Conservation (phyloP, 2,329 filamentous ascomycete species). For the Teratosphaeria viscida region DNA sequence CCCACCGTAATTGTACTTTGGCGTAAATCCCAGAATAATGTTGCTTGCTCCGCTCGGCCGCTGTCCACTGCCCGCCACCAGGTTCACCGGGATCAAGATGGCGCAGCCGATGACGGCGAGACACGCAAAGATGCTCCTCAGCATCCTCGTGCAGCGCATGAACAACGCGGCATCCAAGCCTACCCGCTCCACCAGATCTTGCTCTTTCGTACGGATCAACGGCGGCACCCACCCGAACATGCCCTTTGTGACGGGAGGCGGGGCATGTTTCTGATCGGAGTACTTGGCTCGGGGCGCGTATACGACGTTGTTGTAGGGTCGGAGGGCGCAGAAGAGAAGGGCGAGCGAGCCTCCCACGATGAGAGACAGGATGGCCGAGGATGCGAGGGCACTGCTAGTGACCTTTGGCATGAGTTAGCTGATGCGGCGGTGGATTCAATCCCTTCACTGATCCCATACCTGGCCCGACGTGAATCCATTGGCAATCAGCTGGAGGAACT, state of each 20-base stretch:
- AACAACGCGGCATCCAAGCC: slow-evolving; percentile 90
- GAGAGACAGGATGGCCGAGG: slow-evolving; percentile 65
- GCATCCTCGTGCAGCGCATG: slow-evolving; percentile 80
- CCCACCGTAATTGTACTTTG: slow-evolving; percentile 35
- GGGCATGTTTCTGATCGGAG: slow-evolving; percentile 80
- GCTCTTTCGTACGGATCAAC: slow-evolving; percentile 66
- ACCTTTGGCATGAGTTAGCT: slow-evolving; percentile 44
- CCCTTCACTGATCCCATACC: slow-evolving; percentile 7
- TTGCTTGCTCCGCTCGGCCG: slow-evolving; percentile 14
- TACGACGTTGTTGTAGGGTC: slow-evolving; percentile 82
- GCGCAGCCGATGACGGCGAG: slow-evolving; percentile 62
- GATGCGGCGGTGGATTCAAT: too few relatives aligned
- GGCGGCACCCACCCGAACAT: slow-evolving; percentile 79
- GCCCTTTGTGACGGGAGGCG: slow-evolving; percentile 76
- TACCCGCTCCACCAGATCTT: slow-evolving; percentile 65
- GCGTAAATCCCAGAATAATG: slow-evolving; percentile 48
- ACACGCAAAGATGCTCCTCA: slow-evolving; percentile 73
- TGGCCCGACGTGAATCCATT: slow-evolving; percentile 3
- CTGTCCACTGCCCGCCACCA: slow-evolving; percentile 20
- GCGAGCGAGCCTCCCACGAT: slow-evolving; percentile 47
- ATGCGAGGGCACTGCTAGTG: slow-evolving; percentile 49
- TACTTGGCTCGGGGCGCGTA: slow-evolving; percentile 93
- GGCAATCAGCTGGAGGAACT: slow-evolving; percentile 29
- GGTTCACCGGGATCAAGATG: slow-evolving; percentile 73
- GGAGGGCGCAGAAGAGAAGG: slow-evolving; percentile 74